Base-by-base conservation (phyloP, 139 green algal genomes). In the Eudorina sp. region DNA sequence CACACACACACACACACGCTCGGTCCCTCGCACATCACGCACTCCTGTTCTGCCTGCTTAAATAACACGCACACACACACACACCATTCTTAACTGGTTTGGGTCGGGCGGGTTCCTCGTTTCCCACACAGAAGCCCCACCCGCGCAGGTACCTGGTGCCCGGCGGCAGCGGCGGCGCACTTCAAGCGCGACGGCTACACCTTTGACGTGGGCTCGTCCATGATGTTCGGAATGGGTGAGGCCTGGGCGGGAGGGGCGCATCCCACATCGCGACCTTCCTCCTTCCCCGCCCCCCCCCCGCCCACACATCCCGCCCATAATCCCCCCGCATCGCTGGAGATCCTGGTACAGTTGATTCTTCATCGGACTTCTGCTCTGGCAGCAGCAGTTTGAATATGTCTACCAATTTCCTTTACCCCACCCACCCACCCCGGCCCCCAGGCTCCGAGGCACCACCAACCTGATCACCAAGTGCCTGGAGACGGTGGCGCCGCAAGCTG, bases 171-270 rank as follows among this genome's bases (percentile, higher is more conserved):
- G 97, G 97, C 97, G 40, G 97, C 92, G 9, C 95, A 96, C 89
- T 99, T 95, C 90, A 94, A 98, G 83, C 90, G 97, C 6, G 91
- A 99, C 64, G 97, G 97, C 69, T 99, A 97, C 93, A 97, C 90
- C 21, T 99, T 99, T 92, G 97, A 99, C 88, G 97, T 99, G 13
- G 96, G 96, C 41, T 96, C 92, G 25, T 97, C 92, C 85, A 99
- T 99, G 97, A 99, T 99, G 97, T 99, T 99, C 94, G 97, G 97
- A 31, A 95, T 99, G 60, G 97, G 97, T 25, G 82, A 96, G 82
- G n/a, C n/a, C n/a, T 72, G 48, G 48, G 13, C 62, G n/a, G n/a
- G 62, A 4, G n/a, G 62, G n/a, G n/a, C 29, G 8, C 11, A 13
- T 68, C 13, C 23, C 55, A 29, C 21, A 23, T 19, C n/a, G 29